A percentile compares a stretch with the other conserved stretches of the same genome.
Conservation (phyloP, 1,139 yeast genomes). For the Magnusiomyces suaveolens region DNA sequence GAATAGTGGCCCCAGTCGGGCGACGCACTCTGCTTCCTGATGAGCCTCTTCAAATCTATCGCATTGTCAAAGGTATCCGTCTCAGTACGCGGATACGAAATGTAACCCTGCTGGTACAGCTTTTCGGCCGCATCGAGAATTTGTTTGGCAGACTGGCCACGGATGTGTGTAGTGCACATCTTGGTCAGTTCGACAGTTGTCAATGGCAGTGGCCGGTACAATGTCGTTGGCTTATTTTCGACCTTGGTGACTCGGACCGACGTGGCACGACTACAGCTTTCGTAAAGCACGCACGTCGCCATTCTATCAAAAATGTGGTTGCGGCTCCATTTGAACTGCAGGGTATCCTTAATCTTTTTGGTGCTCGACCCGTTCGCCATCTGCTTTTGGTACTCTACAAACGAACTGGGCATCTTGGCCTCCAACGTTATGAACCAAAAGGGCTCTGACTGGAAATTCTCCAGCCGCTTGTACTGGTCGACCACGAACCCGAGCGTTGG, state of each 20-base stretch:
- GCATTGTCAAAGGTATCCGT: constrained; percentile 75
- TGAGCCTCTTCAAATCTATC: constrained; percentile 57
- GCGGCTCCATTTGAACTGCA: constrained; percentile 56
- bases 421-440: constrained; percentile 67
- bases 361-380: constrained; percentile 3
- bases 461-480: constrained; percentile 75
- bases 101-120: constrained; percentile 72
- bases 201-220: constrained; percentile 77
- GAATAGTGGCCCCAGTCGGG: constrained; percentile 45
- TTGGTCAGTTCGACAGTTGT: constrained; percentile 95
- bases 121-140: constrained; percentile 74
- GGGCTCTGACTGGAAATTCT: constrained; percentile 60
- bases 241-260: constrained; percentile 45
- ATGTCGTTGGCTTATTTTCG: constrained; percentile 55
- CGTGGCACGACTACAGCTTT: constrained; percentile 38
- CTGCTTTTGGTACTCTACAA: constrained; percentile 21
- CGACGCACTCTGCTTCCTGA: constrained; percentile 48
- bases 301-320: constrained; percentile 65
- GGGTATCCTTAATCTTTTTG: constrained; percentile 18
- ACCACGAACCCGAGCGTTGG: constrained; percentile 96
- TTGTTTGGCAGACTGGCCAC: constrained; percentile 72
- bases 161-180: constrained; percentile 55
- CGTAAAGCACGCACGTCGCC: constrained; percentile 52
- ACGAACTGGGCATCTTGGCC: constrained; percentile 29
- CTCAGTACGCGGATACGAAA: constrained; percentile 96